A percentile compares a stretch with the other conserved stretches of the same genome.
phyloP scores from a whole-genome alignment of 2,329 filamentous ascomycete species.

The Paraphaeosphaeria sporulosa region DNA sequence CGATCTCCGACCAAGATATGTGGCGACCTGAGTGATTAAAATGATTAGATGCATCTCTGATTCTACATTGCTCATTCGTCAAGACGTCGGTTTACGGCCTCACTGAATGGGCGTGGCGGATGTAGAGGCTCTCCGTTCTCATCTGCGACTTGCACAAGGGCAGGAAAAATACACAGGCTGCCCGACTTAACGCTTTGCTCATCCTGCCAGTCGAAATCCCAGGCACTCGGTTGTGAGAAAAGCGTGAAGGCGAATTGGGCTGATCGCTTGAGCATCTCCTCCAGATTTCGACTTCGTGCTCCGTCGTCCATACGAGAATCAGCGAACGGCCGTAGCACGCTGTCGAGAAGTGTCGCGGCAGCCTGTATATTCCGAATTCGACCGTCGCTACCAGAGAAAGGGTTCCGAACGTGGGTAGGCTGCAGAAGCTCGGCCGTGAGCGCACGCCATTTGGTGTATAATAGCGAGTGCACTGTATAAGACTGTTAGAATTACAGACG shows the following conservation, averaged over 20 bases:
- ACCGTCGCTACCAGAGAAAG: slow-evolving; percentile 35
- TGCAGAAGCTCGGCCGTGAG: slow-evolving; percentile 41
- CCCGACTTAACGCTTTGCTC: slow-evolving; percentile 31
- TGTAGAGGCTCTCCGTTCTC: slow-evolving; percentile 37
- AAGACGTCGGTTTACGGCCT: slow-evolving; percentile 36
- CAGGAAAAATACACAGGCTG: slow-evolving; percentile 45
- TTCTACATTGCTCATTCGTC: slow-evolving; percentile 26
- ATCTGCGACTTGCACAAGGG: slow-evolving; percentile 42
- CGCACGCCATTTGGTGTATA: slow-evolving; percentile 40
- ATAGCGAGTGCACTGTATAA: slow-evolving; percentile 25
- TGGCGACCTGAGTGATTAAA: neutral
- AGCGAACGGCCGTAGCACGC: slow-evolving; percentile 36
- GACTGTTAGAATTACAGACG: slow-evolving; percentile 9
- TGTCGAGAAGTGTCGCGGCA: slow-evolving; percentile 31
- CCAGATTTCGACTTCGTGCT: slow-evolving; percentile 41
- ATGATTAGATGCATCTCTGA: neutral
- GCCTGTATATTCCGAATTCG: slow-evolving; percentile 33
- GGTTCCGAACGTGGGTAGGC: slow-evolving; percentile 31
- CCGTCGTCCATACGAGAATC: slow-evolving; percentile 36
- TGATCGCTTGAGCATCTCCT: slow-evolving; percentile 45
- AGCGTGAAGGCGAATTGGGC: slow-evolving; percentile 45
- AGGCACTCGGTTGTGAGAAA: slow-evolving; percentile 46
- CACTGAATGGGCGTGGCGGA: slow-evolving; percentile 39
- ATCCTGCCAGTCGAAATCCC: slow-evolving; percentile 45
- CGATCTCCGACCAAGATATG: neutral